A percentile compares a stretch with the other conserved stretches of the same genome.
These are phyloP conservation scores for Selaginella tamariscina DNA, from an alignment of 75 land plant species.

Conservation along the genomic window DNA sequence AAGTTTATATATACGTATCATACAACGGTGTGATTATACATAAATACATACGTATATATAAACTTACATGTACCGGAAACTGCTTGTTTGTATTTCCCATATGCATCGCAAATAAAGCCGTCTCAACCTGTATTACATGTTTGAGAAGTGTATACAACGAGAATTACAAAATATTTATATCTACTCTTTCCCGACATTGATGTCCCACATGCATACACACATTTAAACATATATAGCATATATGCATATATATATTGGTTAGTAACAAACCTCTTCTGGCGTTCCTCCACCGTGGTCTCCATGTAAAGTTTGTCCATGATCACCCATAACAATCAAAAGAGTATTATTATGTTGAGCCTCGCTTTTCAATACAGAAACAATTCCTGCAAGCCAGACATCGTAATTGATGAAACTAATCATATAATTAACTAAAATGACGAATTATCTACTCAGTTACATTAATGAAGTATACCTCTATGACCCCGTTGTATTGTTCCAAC, in stretches of 20 bases:
- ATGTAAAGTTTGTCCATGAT: constrained; percentile 95
- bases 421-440: neutral
- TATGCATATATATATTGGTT: too few relatives aligned
- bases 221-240: too few relatives aligned
- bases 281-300: constrained; percentile 99
- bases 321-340: constrained; percentile 88
- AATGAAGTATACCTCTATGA: constrained; percentile 71
- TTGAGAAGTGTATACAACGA: neutral
- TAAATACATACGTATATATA: too few relatives aligned
- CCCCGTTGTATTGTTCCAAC: constrained; percentile 71
- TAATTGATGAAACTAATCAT: neutral
- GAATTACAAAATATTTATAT: too few relatives aligned
- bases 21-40: too few relatives aligned
- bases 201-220: too few relatives aligned
- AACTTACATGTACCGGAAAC: too few relatives aligned
- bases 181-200: too few relatives aligned
- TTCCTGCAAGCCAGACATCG: constrained; percentile 65
- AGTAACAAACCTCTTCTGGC: constrained; percentile 80
- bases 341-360: constrained; percentile 78
- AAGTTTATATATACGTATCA: too few relatives aligned
- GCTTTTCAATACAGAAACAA: constrained; percentile 47
- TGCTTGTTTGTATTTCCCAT: neutral
- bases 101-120: neutral
- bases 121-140: neutral
- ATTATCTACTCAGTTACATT: neutral